These are phyloP conservation scores for Aegle marmelos DNA, from an alignment of 345 rosid genomes.

Conservation along the genomic window DNA sequence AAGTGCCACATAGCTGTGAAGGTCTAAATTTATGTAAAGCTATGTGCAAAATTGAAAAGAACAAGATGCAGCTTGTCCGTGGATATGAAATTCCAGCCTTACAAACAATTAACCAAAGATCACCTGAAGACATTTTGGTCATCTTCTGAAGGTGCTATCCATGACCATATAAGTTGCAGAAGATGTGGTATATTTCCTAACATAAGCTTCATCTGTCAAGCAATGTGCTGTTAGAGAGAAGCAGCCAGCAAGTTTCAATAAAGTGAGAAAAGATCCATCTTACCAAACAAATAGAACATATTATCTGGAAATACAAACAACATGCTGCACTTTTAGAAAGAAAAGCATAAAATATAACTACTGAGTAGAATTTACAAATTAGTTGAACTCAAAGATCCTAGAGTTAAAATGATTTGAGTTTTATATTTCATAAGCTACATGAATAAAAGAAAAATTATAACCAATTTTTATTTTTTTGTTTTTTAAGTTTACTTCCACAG, in stretches of 20 bases:
- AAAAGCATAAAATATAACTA: background rate
- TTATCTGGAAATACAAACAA: background rate
- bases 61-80: background rate
- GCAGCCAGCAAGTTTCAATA: background rate
- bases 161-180: conserved; percentile 90
- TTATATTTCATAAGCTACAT: background rate
- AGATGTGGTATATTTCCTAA: conserved; percentile 82
- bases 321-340: background rate
- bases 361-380: background rate
- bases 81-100: background rate
- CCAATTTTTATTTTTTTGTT: background rate
- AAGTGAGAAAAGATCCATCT: background rate
- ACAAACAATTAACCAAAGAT: background rate
- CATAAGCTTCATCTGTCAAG: conserved; percentile 90
- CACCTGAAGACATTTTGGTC: conserved; percentile 76
- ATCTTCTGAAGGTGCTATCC: conserved; percentile 95
- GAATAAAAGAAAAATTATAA: background rate
- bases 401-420: background rate
- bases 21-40: background rate
- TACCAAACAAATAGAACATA: background rate
- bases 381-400: background rate
- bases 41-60: background rate
- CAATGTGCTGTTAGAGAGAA: conserved; percentile 19
- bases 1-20: background rate
- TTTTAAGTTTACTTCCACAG: background rate